Evolutionary conservation across 2,329 filamentous ascomycete genomes (phyloP), one percentile per base, ranked within the genome.

Genomic region (Aspergillus felis): DNA sequence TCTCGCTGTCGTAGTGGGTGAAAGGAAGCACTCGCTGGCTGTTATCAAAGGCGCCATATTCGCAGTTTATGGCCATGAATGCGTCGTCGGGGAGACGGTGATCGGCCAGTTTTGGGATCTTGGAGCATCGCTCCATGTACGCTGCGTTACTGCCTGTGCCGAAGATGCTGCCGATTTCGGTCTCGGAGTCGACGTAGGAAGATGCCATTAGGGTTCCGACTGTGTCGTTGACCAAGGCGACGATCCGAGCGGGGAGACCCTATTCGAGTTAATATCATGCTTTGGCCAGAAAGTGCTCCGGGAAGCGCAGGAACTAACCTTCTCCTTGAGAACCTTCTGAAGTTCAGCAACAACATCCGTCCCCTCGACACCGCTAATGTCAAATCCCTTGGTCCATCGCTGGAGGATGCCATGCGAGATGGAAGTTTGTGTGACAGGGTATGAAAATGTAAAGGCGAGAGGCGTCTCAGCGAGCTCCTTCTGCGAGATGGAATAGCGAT

Each of bases 91-190:
- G 86, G 35, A 96, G 83, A 64, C 91, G 91, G 79, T 91, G 83
- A 74, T 92, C 84, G 12, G 86, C 88, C 47, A 97, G 84, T 80
- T 97, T 97, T 57, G 91, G 91, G 61, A 96, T 91, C 6, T 85
- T 87, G 56, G 88, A 88, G 64, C 84, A 88, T 67, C 92, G 76
- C 76, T 97, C 92, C 88, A 97, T 94, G 79, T 97, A 97, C 32
- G 92, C 92, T 32, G 92, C 92, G 68, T 97, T 97, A 79, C 92
- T 96, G 56, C 92, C 92, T 5, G 93, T 97, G 66, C 93, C 92
- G 68, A 97, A 96, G 70, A 97, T 96, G 75, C 92, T 96, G 53
- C 92, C 92, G 65, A 96, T 91, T 76, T 87, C 91, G 82, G 95
- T 91, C 67, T 87, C 84, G 42, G 87, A 82, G 72, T 97, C 91